These are phyloP conservation scores for Verticillium nubilum DNA, from an alignment of 2,329 filamentous ascomycete species.

Conservation along the genomic window DNA sequence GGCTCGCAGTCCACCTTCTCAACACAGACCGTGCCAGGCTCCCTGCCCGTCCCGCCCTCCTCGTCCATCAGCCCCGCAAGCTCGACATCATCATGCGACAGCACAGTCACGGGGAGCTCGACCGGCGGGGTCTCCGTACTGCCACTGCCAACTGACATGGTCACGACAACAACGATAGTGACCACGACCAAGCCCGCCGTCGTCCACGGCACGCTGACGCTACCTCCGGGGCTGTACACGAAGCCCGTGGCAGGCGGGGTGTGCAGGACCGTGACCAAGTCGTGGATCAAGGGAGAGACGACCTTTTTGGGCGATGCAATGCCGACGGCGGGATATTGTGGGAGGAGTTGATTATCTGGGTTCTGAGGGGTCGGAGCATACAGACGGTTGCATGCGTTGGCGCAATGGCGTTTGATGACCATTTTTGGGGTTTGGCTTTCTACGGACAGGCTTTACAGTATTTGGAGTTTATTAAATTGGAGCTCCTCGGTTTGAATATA, in stretches of 20 bases:
- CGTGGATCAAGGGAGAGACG: slow-evolving; percentile 5
- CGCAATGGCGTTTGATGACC: background rate
- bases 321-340: background rate
- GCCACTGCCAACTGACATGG: background rate
- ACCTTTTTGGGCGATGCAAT: background rate
- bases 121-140: background rate
- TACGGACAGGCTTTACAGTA: too few relatives aligned
- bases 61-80: background rate
- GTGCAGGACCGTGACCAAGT: slow-evolving; percentile 6
- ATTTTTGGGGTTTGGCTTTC: too few relatives aligned
- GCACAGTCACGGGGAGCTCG: background rate
- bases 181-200: background rate
- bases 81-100: background rate
- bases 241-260: slow-evolving; percentile 1
- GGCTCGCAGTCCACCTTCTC: background rate
- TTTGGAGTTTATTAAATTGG: too few relatives aligned
- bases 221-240: slow-evolving; percentile 8
- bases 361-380: background rate
- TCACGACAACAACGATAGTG: background rate
- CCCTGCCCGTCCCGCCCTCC: background rate
- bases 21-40: background rate
- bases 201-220: slow-evolving; percentile 3
- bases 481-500: too few relatives aligned
- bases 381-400: background rate
- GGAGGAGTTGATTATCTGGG: background rate